phyloP scores from a whole-genome alignment of 2,329 filamentous ascomycete genomes.

The Dichotomopilus funicola region DNA sequence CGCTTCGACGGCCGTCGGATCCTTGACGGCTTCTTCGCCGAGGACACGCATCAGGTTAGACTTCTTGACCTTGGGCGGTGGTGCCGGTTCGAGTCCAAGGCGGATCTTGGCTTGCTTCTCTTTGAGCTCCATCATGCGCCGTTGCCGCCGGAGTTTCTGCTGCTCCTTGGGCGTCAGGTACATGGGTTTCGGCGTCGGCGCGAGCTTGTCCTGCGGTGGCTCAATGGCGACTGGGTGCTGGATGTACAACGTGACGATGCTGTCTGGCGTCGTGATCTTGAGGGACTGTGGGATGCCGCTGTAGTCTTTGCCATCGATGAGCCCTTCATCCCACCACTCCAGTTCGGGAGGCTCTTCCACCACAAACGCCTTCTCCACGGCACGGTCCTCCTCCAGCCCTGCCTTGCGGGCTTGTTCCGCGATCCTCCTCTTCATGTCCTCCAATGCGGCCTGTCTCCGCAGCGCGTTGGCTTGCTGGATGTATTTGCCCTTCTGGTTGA shows the following conservation, averaged over 20 bases:
- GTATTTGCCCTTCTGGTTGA: constrained; percentile 96
- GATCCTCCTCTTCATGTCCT: constrained; percentile 91
- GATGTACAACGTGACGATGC: constrained; percentile 82
- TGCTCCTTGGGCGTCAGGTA: constrained; percentile 87
- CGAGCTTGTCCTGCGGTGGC: constrained; percentile 81
- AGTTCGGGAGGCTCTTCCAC: constrained; percentile 78
- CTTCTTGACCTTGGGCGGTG: constrained; percentile 93
- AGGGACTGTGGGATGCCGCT: constrained; percentile 58
- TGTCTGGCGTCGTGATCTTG: constrained; percentile 71
- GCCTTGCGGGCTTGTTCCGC: constrained; percentile 80
- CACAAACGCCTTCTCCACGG: constrained; percentile 83
- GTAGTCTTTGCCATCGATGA: constrained; percentile 72
- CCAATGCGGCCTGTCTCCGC: constrained; percentile 77
- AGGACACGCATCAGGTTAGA: constrained; percentile 96
- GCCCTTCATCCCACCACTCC: constrained; percentile 96
- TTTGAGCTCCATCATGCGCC: constrained; percentile 86
- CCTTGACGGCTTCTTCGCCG: constrained; percentile 84
- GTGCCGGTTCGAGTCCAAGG: constrained; percentile 80
- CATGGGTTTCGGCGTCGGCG: constrained; percentile 77
- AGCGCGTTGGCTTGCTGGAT: constrained; percentile 89
- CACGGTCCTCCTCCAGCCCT: constrained; percentile 86
- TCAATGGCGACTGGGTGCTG: constrained; percentile 90
- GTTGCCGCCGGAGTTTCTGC: constrained; percentile 81
- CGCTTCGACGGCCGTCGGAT: constrained; percentile 93
- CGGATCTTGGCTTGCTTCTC: constrained; percentile 96